Evolutionary conservation across 352 stramenopile genomes (phyloP), one percentile per base, ranked within the genome.

Genomic region (Pythium phragmiticola): DNA sequence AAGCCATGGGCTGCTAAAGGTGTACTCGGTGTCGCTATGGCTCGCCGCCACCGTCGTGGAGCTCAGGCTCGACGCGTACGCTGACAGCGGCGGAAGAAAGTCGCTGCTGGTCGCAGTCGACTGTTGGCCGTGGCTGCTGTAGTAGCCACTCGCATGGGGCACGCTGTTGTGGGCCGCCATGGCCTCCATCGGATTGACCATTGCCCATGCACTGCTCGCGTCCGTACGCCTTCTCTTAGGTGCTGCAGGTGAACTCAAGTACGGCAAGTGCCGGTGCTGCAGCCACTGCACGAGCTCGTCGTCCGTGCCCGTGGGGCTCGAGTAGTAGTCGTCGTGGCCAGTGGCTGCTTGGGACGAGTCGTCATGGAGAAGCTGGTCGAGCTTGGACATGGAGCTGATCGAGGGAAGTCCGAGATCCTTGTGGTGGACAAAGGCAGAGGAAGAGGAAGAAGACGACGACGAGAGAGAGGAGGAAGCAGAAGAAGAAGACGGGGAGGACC

Each of bases 301-400:
- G 54, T 88, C 78, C 2, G 75, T 73, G 8, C 70, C 71, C 14
- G 75, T 82, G 0, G 78, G 75, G 41, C 78, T 88, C 9, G 74
- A 68, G 64, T 87, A 87, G 51, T 85, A 78, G 33, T 67, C 51
- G 8, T 72, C 65, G 39, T 39, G 30, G 9, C 26, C 12, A 26
- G 1, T 36, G 2, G n/a, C 14, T 11, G 23, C 34, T 17, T 65
- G 56, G 33, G 72, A 14, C 34, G 34, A 46, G 4, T 89, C 77
- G n/a, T 90, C 80, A 41, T 89, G 82, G 2, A 89, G 72, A 7
- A 90, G 60, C 55, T 88, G 78, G 17, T 90, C 78, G 48, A 89
- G 65, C 56, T 72, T 73, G 37, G 60, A 68, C 60, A 66, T 68
- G 60, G 66, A 47, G 11, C 36, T 60, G 49, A 21, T 55, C 14